phyloP scores from a whole-genome alignment of 1,284 basidiomycete species.

The Irpex sp. region DNA sequence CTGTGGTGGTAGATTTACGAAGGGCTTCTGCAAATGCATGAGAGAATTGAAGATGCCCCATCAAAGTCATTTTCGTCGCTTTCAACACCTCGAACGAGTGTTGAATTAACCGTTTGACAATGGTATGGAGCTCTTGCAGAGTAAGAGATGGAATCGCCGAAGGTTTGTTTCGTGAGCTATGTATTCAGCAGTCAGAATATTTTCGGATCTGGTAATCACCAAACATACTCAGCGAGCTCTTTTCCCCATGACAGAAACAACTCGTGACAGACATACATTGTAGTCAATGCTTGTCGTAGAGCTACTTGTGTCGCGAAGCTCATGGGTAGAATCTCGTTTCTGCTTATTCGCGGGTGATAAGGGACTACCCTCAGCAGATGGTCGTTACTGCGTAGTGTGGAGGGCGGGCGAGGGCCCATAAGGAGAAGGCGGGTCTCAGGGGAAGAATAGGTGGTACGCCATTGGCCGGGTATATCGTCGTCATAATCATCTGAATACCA shows the following conservation, averaged over 20 bases:
- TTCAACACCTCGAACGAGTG: neutral
- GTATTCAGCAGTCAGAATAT: neutral
- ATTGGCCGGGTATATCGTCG: too few species aligned
- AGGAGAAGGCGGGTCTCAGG: too few species aligned
- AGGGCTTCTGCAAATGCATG: neutral
- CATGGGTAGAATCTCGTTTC: neutral
- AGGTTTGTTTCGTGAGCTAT: neutral
- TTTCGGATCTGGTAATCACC: neutral
- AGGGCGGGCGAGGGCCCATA: too few species aligned
- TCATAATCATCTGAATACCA: too few species aligned
- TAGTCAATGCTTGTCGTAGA: neutral
- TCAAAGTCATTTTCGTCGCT: neutral
- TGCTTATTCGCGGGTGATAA: neutral
- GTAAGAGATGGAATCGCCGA: too few species aligned
- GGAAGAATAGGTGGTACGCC: too few species aligned
- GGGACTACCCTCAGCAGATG: too few species aligned
- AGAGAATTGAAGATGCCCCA: neutral
- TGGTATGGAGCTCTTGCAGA: neutral
- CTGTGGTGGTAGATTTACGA: neutral
- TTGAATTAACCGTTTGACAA: neutral
- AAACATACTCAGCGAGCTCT: neutral
- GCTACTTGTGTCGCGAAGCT: neutral
- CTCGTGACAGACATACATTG: neutral
- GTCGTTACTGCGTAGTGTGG: too few species aligned
- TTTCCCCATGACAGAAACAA: neutral